Base-by-base conservation (phyloP, 2,329 filamentous ascomycete genomes). In the Aureobasidium vineae region DNA sequence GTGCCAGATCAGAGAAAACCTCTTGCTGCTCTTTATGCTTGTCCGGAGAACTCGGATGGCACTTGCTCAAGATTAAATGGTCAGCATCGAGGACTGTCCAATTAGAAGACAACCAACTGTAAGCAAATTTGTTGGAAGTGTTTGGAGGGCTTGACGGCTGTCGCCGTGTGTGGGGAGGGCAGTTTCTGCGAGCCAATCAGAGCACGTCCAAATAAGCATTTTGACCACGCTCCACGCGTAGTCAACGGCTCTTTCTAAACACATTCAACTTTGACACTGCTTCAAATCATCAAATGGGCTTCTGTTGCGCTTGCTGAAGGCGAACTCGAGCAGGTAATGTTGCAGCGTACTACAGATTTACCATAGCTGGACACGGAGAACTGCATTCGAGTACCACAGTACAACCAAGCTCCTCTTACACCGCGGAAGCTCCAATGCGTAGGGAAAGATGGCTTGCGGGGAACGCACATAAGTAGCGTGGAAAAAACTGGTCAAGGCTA, bases 401-500 rank as follows among this genome's bases (percentile, higher is more conserved):
- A 49, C 28, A 49, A 49, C 7, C 41, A 36, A 23, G 28, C 43
- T 61, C 38, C n/a, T 19, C 31, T 33, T 8, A 38, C 57, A 47
- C 57, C 41, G 43, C n/a, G n/a, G 31, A 61, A 49, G 41, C 41
- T 61, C 40, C 28, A 21, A 26, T 11, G 41, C 21, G 57, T 26
- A 36, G 23, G 16, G 15, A 43, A 47, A 56, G 33, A 54, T 4
- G 40, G 41, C 41, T 61, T 61, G 57, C 43, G 57, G 57, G 57
- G 57, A 19, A 59, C 21, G 56, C 38, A 49, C 57, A 38, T 61
- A 5, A 36, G 57, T 61, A 49, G 57, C 57, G 57, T 38, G 40
- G 31, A 21, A 59, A 59, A 59, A 43, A 59, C 21, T 59, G 56
- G 56, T 59, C 56, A 61, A 21, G 57, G 57, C 57, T 61, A 31